Evolutionary conservation across 805 yeast species (phyloP).

Genomic region (Komagataella ulmi): DNA sequence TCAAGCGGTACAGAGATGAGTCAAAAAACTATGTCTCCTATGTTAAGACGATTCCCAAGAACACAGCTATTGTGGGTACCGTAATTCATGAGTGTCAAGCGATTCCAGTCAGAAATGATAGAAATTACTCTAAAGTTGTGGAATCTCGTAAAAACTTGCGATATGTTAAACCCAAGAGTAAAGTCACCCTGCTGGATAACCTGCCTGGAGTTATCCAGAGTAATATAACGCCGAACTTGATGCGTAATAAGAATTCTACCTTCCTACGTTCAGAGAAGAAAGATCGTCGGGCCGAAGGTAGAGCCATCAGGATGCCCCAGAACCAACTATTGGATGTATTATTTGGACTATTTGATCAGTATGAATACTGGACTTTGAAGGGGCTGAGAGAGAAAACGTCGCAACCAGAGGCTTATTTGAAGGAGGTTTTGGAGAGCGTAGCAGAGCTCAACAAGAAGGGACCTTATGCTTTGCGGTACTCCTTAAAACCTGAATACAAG

Average conservation of each 20-base stretch:
- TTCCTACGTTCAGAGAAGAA: constrained; percentile 47
- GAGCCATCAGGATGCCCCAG: constrained; percentile 90
- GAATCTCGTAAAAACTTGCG: constrained; percentile 40
- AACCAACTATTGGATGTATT: constrained; percentile 80
- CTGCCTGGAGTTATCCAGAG: constrained; percentile 83
- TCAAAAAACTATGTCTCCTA: constrained; percentile 42
- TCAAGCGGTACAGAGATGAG: constrained; percentile 3
- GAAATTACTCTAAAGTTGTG: constrained; percentile 47
- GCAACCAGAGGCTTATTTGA: constrained; percentile 89
- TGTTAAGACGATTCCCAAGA: constrained; percentile 79
- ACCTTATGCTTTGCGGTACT: constrained; percentile 87
- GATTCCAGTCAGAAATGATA: constrained; percentile 65
- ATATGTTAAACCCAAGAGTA: constrained; percentile 44
- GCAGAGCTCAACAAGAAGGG: constrained; percentile 89
- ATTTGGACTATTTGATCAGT: constrained; percentile 84
- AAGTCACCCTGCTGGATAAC: constrained; percentile 60
- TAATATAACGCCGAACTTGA: constrained; percentile 74
- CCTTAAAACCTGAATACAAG: constrained; percentile 82
- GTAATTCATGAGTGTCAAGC: constrained; percentile 88
- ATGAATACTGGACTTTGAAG: constrained; percentile 93
- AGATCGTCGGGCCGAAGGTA: constrained; percentile 44
- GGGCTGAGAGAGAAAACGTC: constrained; percentile 87
- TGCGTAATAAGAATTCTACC: constrained; percentile 50
- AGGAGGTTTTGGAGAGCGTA: constrained; percentile 81
- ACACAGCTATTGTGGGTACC: constrained; percentile 76